These are phyloP conservation scores for Cryphonectria radicalis DNA, from an alignment of 2,329 filamentous ascomycete genomes.

Conservation along the genomic window DNA sequence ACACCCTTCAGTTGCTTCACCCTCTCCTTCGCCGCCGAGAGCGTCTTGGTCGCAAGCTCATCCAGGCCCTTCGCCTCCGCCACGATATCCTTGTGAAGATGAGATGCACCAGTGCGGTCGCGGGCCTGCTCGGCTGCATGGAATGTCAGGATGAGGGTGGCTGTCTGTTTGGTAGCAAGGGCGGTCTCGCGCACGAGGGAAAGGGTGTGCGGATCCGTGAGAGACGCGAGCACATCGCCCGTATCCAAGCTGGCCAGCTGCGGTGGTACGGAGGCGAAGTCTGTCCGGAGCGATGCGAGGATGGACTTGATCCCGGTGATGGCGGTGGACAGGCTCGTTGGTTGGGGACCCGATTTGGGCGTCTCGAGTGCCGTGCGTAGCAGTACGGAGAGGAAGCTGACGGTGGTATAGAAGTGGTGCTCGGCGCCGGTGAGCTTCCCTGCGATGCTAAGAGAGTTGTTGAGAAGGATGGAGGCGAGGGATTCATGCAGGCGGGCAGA, in stretches of 20 bases:
- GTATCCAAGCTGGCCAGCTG: constrained; percentile 6
- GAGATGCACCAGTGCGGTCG: constrained; percentile 40
- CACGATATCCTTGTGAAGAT: constrained; percentile 40
- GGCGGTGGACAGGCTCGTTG: constrained; percentile 30
- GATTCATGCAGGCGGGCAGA: constrained; percentile 49
- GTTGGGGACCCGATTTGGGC: constrained; percentile 17
- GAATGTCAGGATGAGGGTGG: constrained; percentile 36
- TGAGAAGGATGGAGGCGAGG: constrained; percentile 46
- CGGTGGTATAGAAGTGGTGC: constrained; percentile 47
- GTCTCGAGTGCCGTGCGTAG: constrained; percentile 33
- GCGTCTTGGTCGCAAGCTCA: constrained; percentile 32
- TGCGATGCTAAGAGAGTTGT: constrained; percentile 33
- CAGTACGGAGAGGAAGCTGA: constrained; percentile 45
- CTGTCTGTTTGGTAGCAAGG: constrained; percentile 39
- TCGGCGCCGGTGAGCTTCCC: constrained; percentile 48
- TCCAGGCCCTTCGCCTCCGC: constrained; percentile 41
- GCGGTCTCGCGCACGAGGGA: constrained; percentile 44
- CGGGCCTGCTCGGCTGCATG: constrained; percentile 40
- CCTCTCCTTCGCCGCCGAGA: constrained; percentile 38
- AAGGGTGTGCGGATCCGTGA: constrained; percentile 43
- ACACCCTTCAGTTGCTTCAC: constrained; percentile 39
- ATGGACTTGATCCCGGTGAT: constrained; percentile 21
- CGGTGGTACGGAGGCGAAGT: constrained; percentile 13
- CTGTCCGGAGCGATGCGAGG: constrained; percentile 10
- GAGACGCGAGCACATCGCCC: constrained; percentile 34